Base-by-base conservation (phyloP, 495 filamentous ascomycete genomes). In the Chaetomidium leptoderma region DNA sequence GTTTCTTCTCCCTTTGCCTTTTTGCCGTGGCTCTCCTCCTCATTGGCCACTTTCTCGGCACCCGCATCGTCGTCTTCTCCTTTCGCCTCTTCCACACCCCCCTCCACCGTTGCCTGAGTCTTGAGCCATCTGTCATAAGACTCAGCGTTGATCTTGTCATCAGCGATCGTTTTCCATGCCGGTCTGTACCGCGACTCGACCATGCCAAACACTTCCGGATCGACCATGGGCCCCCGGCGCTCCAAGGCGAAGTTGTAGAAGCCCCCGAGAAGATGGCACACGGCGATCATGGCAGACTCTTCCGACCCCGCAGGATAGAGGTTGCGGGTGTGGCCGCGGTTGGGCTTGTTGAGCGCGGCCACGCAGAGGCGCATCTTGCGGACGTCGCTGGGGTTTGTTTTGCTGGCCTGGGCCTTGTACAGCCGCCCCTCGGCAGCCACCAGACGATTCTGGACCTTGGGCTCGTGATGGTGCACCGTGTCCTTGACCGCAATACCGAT, bases 401-500 rank as follows among this genome's bases (percentile, higher is more conserved):
- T 32, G 19, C 7, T 27, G 21, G 27, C 1, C 14, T 19, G 13
- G 27, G 26, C 45, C 3, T 21, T n/a, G 19, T 3, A 33, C n/a
- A 49, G 29, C 29, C 46, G 26, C 29, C 1, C 8, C 35, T 29
- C 50, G 35, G 36, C 36, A 2, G 11, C 36, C 6, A 27, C 0
- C 14, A 53, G 3, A 13, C 11, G 23, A 23, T 27, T 1, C 23
- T 19, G 16, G 6, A 10, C 50, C 6, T 26, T 3, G 4, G 14
- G 16, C 24, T 29, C 21, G 36, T 53, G 50, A 8, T 17, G 42
- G 23, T 53, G 50, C 5, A 30, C 14, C 24, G 50, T 53, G 24
- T 53, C 50, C 50, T 53, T 53, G 50, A 36, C 42, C 5, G 42
- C 24, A 13, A 53, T 0, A 13, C 50, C 50, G 2, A 53, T 13